Base-by-base conservation (phyloP, 805 yeast genomes). In the Nakazawaea sp. region DNA sequence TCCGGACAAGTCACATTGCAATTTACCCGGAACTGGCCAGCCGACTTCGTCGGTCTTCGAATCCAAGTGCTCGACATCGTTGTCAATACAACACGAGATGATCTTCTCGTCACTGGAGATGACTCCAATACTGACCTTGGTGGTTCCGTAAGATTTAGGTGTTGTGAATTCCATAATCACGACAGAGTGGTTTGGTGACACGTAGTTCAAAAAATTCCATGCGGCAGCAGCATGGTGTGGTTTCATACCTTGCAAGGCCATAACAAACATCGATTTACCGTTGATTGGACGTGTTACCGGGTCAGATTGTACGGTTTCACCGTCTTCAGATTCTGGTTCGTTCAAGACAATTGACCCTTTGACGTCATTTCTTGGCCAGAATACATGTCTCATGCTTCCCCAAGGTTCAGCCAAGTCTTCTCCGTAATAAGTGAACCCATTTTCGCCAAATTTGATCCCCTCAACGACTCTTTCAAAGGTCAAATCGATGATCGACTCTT, bases 181-280 rank as follows among this genome's bases (percentile, higher is more conserved):
- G 9, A 85, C 95, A 25, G 90, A 68, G 48, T 72, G 68, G 27
- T 77, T 64, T 35, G 77, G 71, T 15, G 92, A 81, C 56, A 86
- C 96, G 71, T 84, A 90, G 61, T 86, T 82, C 44, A 85, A 62
- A 57, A 92, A 92, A 62, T 90, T 92, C 98, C 98, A 92, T 17
- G 87, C 64, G 43, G 95, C 86, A 40, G 98, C 98, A 25, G 97
- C 96, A 62, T 92, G 98, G 61, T 92, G 97, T 7, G 98, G 98
- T 61, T 92, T 92, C 97, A 92, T 89, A 44, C 97, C 97, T 66
- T 92, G 98, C 48, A 87, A 65, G 5, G 98, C 98, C 90, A 85
- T 81, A 37, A 90, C 96, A 55, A 78, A 89, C 95, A 92, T 83
- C 34, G 87, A 61, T 38, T 52, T 57, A 27, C 75, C 78, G 29